Evolutionary conservation across 768 basidiomycete genomes (phyloP).

Genomic region (Tulasnella sp.): DNA sequence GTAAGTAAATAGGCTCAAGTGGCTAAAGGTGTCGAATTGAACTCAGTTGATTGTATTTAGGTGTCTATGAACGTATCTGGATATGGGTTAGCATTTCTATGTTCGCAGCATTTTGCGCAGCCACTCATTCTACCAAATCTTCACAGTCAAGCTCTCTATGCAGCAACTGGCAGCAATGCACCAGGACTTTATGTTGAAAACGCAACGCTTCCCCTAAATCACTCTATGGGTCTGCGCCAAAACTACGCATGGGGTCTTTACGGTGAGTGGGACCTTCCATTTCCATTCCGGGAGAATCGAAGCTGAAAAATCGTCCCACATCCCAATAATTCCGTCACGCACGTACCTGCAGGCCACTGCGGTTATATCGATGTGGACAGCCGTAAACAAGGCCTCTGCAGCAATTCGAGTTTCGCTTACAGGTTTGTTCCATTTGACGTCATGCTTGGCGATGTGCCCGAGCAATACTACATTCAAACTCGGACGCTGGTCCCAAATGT

Average conservation of each 20-base stretch:
- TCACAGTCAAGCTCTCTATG: constrained; percentile 11
- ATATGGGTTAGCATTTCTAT: constrained; percentile 15
- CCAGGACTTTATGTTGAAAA: constrained; percentile 17
- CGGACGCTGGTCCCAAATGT: constrained; percentile 6
- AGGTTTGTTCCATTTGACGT: constrained; percentile 14
- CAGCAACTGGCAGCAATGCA: constrained; percentile 15
- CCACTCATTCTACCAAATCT: neutral
- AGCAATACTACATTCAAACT: constrained; percentile 3
- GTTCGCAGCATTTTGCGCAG: neutral
- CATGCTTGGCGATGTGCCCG: constrained; percentile 15
- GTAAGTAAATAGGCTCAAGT: constrained; percentile 8
- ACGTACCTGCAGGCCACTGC: constrained; percentile 13
- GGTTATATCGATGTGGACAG: constrained; percentile 7
- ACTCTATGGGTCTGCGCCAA: constrained; percentile 16
- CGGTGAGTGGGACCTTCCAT: constrained; percentile 6
- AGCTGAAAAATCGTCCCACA: constrained; percentile 1
- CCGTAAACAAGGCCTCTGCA: constrained; percentile 6
- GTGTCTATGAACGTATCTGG: constrained; percentile 17
- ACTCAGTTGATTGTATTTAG: constrained; percentile 1
- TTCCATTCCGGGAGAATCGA: neutral
- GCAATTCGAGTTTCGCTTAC: constrained; percentile 16
- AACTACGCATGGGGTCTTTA: constrained; percentile 19
- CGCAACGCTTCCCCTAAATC: constrained; percentile 14
- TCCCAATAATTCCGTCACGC: constrained; percentile 1
- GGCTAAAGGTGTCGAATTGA: neutral